These are phyloP conservation scores for Knoxdaviesia proteae DNA, from an alignment of 2,329 filamentous ascomycete species.

Conservation along the genomic window DNA sequence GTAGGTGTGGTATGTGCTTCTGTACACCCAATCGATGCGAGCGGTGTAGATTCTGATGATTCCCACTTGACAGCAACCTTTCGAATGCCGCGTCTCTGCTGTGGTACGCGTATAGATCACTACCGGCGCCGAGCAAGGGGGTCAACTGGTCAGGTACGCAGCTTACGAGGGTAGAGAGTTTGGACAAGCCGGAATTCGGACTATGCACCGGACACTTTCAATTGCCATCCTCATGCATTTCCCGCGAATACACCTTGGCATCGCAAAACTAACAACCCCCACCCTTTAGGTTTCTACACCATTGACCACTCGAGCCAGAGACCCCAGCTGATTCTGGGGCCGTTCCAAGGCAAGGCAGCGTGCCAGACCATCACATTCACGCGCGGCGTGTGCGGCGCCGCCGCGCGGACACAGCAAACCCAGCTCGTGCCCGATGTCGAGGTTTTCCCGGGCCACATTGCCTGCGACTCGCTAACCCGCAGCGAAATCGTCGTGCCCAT, in stretches of 20 bases:
- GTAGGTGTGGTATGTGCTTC: constrained; percentile 3
- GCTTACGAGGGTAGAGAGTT: too few species aligned
- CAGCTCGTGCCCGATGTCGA: constrained; percentile 54
- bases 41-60: too few species aligned
- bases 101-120: constrained; percentile 61
- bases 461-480: constrained; percentile 53
- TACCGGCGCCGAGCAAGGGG: constrained; percentile 39
- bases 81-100: constrained; percentile 55
- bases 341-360: constrained; percentile 62
- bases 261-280: constrained; percentile 1
- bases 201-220: not conserved
- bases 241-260: not conserved
- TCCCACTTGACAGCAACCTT: constrained; percentile 36
- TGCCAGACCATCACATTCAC: constrained; percentile 60
- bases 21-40: not conserved
- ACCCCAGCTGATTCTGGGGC: constrained; percentile 48
- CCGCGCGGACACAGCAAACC: constrained; percentile 37
- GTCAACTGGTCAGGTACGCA: constrained; percentile 56
- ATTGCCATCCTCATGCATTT: not conserved
- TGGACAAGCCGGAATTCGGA: too few species aligned
- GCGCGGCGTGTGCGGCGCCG: constrained; percentile 54
- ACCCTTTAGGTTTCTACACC: constrained; percentile 48
- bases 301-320: constrained; percentile 25
- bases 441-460: constrained; percentile 59
- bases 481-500: constrained; percentile 74